phyloP scores from a whole-genome alignment of 1,284 basidiomycete species.

The Ceratobasidium sp. region DNA sequence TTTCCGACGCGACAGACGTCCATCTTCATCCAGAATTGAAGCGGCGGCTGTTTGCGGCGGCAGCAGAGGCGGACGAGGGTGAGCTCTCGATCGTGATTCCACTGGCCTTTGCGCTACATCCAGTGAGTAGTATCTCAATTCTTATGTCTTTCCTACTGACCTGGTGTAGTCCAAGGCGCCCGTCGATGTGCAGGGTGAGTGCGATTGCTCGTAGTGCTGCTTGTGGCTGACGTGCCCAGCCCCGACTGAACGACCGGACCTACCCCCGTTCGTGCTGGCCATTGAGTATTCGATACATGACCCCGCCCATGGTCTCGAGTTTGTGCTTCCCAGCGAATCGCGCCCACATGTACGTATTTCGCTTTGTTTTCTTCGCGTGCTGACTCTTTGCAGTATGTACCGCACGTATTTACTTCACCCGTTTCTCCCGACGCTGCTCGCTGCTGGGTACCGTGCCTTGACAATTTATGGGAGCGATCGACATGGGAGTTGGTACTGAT shows the following conservation, averaged over 20 bases:
- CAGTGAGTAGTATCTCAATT: slow-evolving; percentile 56
- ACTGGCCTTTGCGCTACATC: slow-evolving; percentile 78
- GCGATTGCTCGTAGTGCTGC: not conserved
- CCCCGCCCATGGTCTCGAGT: slow-evolving; percentile 89
- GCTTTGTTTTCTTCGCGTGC: slow-evolving; percentile 32
- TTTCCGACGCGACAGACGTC: slow-evolving; percentile 82
- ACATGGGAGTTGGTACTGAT: slow-evolving; percentile 99
- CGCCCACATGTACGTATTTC: slow-evolving; percentile 83
- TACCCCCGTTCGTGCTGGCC: slow-evolving; percentile 33
- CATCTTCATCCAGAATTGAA: slow-evolving; percentile 95
- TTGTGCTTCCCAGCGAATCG: slow-evolving; percentile 82
- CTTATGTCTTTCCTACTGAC: slow-evolving; percentile 1
- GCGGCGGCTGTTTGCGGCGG: slow-evolving; percentile 89
- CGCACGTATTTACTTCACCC: slow-evolving; percentile 92
- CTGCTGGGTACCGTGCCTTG: slow-evolving; percentile 98
- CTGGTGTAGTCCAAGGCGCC: slow-evolving; percentile 46
- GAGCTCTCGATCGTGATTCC: slow-evolving; percentile 94
- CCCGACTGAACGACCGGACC: slow-evolving; percentile 36
- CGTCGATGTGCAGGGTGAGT: slow-evolving; percentile 48
- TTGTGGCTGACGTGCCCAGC: slow-evolving; percentile 29
- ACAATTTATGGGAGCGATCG: slow-evolving; percentile 95
- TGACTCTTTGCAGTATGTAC: slow-evolving; percentile 75
- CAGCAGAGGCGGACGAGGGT: slow-evolving; percentile 92
- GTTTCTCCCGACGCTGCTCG: slow-evolving; percentile 91
- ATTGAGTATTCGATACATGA: slow-evolving; percentile 65